These are phyloP conservation scores for Arachis monticola DNA, from an alignment of 331 rosid species.

Conservation along the genomic window DNA sequence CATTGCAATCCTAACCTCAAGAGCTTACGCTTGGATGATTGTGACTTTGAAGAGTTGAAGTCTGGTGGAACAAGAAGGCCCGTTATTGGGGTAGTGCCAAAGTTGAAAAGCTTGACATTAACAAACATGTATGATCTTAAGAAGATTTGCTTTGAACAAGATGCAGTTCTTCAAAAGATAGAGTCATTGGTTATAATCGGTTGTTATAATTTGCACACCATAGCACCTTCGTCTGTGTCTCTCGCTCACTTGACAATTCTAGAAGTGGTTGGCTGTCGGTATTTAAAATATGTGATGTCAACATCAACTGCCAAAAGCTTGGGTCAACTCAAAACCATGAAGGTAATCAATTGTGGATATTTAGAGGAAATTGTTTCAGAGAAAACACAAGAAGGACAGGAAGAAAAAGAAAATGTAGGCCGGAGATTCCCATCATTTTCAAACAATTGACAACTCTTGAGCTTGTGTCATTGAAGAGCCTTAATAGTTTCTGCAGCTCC, in stretches of 20 bases:
- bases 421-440: slow-evolving; percentile 19
- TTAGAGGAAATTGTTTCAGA: slow-evolving; percentile 22
- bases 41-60: not conserved
- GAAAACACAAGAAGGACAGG: not conserved
- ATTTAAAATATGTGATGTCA: not conserved
- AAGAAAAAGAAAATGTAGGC: not conserved
- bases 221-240: slow-evolving; percentile 18
- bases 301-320: slow-evolving; percentile 32
- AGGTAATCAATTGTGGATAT: not conserved
- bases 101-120: slow-evolving; percentile 23
- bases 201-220: not conserved
- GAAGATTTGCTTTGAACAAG: slow-evolving; percentile 26
- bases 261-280: not conserved
- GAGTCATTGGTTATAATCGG: not conserved
- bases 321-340: slow-evolving; percentile 35
- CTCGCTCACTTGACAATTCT: slow-evolving; percentile 34
- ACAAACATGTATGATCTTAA: not conserved
- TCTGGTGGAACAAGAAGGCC: not conserved
- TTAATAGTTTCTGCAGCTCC: slow-evolving; percentile 27
- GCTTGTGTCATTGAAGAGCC: slow-evolving; percentile 22
- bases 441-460: slow-evolving; percentile 20
- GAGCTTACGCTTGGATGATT: not conserved
- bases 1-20: slow-evolving; percentile 23
- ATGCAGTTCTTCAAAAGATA: slow-evolving; percentile 20
- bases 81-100: not conserved